Conservation (phyloP, 106 monocot species). For the Amphibolis antarctica region DNA sequence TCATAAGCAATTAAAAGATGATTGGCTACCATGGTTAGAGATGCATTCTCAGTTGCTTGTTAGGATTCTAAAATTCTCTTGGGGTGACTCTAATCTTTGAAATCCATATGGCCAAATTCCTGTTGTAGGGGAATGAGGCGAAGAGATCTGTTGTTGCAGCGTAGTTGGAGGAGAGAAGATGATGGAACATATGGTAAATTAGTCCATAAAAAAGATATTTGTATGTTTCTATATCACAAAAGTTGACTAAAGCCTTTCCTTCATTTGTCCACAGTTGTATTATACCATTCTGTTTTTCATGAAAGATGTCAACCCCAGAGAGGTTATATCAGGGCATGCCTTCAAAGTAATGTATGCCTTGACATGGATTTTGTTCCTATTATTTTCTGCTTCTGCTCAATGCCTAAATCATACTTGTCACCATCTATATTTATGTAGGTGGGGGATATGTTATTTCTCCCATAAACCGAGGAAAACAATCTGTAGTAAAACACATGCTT, state of each 20-base stretch:
- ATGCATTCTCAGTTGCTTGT: neutral
- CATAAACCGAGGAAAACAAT: slow-evolving; percentile 75
- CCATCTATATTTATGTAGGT: slow-evolving; percentile 26
- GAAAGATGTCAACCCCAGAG: slow-evolving; percentile 47
- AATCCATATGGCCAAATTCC: neutral
- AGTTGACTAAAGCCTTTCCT: neutral
- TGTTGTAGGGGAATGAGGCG: slow-evolving; percentile 76
- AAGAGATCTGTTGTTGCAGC: slow-evolving; percentile 74
- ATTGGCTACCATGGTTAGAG: slow-evolving; percentile 93
- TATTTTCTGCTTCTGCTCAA: neutral
- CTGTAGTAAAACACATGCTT: slow-evolving; percentile 97
- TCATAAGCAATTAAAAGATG: slow-evolving; percentile 59
- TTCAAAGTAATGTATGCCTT: slow-evolving; percentile 99
- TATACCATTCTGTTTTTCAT: slow-evolving; percentile 86
- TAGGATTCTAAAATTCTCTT: neutral
- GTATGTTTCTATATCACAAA: neutral
- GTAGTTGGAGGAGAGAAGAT: slow-evolving; percentile 94
- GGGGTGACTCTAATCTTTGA: neutral
- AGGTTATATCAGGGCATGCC: slow-evolving; percentile 74
- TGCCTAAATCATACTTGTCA: neutral
- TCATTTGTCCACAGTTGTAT: slow-evolving; percentile 48
- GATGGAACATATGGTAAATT: slow-evolving; percentile 95
- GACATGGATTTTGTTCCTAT: neutral
- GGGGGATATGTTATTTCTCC: slow-evolving; percentile 98
- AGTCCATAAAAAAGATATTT: neutral